Conservation (phyloP, 1,284 basidiomycete species). For the Phlebopus sp. region DNA sequence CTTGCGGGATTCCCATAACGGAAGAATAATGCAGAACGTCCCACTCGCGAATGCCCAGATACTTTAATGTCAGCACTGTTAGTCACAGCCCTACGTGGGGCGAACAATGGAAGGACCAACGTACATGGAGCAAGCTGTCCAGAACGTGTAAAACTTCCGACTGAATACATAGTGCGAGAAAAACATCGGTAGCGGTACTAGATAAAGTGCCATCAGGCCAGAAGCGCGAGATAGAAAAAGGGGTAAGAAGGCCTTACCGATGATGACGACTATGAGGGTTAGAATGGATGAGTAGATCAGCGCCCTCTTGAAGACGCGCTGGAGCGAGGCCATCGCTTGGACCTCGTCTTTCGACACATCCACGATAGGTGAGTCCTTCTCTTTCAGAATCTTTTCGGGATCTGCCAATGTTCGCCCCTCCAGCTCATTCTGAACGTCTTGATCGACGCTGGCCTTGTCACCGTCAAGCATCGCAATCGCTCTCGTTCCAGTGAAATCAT, state of each 20-base stretch:
- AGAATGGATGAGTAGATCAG: conserved; percentile 40
- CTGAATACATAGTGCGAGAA: conserved; percentile 52
- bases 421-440: background rate
- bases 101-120: conserved; percentile 3
- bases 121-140: conserved; percentile 49
- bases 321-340: conserved; percentile 23
- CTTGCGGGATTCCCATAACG: conserved; percentile 44
- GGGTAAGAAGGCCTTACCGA: conserved; percentile 35
- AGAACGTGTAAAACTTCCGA: conserved; percentile 47
- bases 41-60: conserved; percentile 48
- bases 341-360: conserved; percentile 13
- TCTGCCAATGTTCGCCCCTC: conserved; percentile 7
- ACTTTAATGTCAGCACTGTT: conserved; percentile 20
- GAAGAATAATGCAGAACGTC: conserved; percentile 45
- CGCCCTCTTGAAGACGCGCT: conserved; percentile 40
- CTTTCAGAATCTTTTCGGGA: conserved; percentile 11
- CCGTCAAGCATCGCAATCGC: conserved; percentile 38
- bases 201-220: conserved; percentile 2
- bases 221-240: background rate
- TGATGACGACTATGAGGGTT: conserved; percentile 39
- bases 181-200: conserved; percentile 52
- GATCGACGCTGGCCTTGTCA: background rate
- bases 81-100: conserved; percentile 1
- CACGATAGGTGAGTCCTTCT: conserved; percentile 14
- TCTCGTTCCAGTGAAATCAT: conserved; percentile 47